These are phyloP conservation scores for Linanthus parryae DNA, from an alignment of 148 eudicot species.

Conservation along the genomic window DNA sequence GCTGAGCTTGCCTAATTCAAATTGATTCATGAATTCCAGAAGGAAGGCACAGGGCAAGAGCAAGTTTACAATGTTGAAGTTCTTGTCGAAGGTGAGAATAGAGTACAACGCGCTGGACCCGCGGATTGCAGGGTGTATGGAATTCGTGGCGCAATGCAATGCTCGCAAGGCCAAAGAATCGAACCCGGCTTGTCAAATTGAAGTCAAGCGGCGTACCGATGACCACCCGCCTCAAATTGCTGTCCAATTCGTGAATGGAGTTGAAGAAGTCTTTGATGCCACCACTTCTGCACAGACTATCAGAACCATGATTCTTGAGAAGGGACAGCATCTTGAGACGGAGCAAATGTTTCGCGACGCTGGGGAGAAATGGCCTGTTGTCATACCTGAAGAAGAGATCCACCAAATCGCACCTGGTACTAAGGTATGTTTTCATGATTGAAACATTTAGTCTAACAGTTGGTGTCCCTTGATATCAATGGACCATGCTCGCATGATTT, in stretches of 20 bases:
- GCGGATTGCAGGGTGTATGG: conserved; percentile 66
- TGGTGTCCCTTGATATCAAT: too few species aligned
- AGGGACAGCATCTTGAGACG: conserved; percentile 76
- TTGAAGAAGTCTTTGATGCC: conserved; percentile 76
- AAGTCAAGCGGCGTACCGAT: conserved; percentile 84
- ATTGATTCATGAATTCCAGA: too few species aligned
- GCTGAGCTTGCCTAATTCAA: too few species aligned
- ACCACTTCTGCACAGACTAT: conserved; percentile 74
- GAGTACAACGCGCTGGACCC: conserved; percentile 91
- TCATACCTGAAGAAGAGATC: conserved; percentile 67
- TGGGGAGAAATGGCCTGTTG: conserved; percentile 83
- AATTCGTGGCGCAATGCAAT: conserved; percentile 78
- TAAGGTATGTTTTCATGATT: too few species aligned
- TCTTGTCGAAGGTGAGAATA: conserved; percentile 72
- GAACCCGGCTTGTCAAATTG: conserved; percentile 60
- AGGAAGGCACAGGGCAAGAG: too few species aligned
- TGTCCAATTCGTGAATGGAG: conserved; percentile 84
- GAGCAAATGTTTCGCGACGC: conserved; percentile 96
- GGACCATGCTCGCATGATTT: too few species aligned
- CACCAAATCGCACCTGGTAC: conserved; percentile 41
- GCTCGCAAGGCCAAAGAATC: conserved; percentile 81
- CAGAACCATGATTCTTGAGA: conserved; percentile 61
- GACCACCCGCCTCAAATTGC: conserved; percentile 69
- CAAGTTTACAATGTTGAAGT: conserved; percentile 94
- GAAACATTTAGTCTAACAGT: too few species aligned